These are phyloP conservation scores for Lentinula boryana DNA, from an alignment of 768 basidiomycete genomes.

Conservation along the genomic window DNA sequence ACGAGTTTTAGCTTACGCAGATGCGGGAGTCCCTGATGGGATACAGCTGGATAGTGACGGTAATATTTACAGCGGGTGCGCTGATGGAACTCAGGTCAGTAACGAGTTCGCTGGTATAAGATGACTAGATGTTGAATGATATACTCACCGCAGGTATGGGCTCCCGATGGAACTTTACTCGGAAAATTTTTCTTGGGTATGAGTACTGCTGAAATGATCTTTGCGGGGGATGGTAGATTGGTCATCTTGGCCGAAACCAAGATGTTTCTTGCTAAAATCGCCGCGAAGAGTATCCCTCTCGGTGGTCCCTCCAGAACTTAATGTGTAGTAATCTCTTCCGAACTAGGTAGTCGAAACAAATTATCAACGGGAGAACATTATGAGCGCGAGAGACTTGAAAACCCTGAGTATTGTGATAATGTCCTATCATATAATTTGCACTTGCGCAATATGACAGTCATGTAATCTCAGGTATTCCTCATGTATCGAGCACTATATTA, in stretches of 20 bases:
- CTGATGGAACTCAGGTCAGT: constrained; percentile 58
- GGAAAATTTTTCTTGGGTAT: constrained; percentile 58
- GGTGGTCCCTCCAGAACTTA: not conserved
- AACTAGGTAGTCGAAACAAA: no score
- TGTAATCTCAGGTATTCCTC: no score
- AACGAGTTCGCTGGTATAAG: not conserved
- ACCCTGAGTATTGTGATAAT: no score
- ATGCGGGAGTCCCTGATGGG: constrained; percentile 43
- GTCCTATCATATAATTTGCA: no score
- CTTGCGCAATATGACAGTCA: no score
- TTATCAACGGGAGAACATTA: no score
- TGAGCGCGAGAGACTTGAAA: no score
- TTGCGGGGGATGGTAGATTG: constrained; percentile 34
- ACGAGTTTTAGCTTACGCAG: constrained; percentile 45
- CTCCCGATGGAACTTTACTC: constrained; percentile 45
- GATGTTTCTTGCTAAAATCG: constrained; percentile 40
- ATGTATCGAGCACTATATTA: not conserved
- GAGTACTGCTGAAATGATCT: constrained; percentile 39
- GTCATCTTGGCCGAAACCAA: constrained; percentile 43
- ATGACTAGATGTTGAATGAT: not conserved
- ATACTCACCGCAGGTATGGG: constrained; percentile 38
- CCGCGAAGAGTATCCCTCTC: constrained; percentile 22
- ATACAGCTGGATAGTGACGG: constrained; percentile 43
- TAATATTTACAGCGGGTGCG: constrained; percentile 45
- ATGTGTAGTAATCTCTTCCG: not conserved